phyloP scores from a whole-genome alignment of 2,329 filamentous ascomycete genomes.

The Neonectria coccinea region DNA sequence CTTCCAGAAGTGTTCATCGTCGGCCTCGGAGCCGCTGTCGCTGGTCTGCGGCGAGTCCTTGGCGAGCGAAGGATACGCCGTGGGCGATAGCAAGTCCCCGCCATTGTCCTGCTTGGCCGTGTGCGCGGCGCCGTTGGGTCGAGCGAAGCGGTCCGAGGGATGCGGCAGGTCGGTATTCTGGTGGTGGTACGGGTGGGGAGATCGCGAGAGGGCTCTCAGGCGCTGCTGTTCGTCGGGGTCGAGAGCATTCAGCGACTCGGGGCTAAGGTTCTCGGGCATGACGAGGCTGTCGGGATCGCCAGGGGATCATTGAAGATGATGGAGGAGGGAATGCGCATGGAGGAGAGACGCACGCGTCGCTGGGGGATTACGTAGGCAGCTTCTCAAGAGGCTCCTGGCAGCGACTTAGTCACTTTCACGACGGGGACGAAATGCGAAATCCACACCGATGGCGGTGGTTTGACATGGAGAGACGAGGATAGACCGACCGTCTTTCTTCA shows the following conservation, averaged over 20 bases:
- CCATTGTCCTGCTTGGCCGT: conserved; percentile 34
- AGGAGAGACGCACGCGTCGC: conserved; percentile 16
- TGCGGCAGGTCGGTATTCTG: conserved; percentile 68
- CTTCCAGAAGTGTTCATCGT: conserved; percentile 91
- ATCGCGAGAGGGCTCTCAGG: conserved; percentile 67
- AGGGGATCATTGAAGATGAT: conserved; percentile 45
- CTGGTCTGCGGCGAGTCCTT: conserved; percentile 73
- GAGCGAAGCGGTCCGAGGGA: conserved; percentile 56
- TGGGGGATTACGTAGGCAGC: conserved; percentile 20
- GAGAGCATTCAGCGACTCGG: conserved; percentile 49
- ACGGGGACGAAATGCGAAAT: conserved; percentile 28
- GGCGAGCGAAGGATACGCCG: conserved; percentile 50
- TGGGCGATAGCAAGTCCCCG: conserved; percentile 40
- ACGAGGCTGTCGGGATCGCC: conserved; percentile 45
- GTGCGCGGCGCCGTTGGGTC: conserved; percentile 37
- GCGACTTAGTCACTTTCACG: conserved; percentile 34
- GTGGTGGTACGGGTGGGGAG: conserved; percentile 76
- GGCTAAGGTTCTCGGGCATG: conserved; percentile 61
- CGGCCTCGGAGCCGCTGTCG: conserved; percentile 94
- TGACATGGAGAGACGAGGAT: conserved; percentile 33
- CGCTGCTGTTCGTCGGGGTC: conserved; percentile 52
- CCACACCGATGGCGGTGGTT: conserved; percentile 37
- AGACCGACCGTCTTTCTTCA: conserved; percentile 30
- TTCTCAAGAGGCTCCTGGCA: conserved; percentile 28
- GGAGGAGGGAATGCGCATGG: conserved; percentile 38